Conservation (phyloP, 352 stramenopile genomes). For the Phytophthora pini region DNA sequence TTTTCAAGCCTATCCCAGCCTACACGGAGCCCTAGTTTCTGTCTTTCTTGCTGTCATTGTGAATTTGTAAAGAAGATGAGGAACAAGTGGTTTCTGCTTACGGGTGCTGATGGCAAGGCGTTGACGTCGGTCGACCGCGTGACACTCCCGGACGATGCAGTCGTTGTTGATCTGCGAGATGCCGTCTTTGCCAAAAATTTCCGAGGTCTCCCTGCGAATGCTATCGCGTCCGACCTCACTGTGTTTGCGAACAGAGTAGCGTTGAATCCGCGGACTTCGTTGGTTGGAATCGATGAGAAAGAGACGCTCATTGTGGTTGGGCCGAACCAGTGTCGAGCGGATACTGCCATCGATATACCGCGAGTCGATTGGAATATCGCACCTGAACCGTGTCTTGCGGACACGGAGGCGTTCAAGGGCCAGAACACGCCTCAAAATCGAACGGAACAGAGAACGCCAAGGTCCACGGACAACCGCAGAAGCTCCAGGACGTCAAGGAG, state of each 20-base stretch:
- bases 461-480: conserved; percentile 27
- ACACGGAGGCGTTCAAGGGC: conserved; percentile 23
- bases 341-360: background rate
- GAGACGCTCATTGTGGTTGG: background rate
- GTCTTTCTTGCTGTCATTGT: too few species aligned
- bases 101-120: too few species aligned
- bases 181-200: too few species aligned
- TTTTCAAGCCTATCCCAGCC: too few species aligned
- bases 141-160: too few species aligned
- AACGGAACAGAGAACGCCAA: conserved; percentile 27
- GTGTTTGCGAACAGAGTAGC: background rate
- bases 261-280: background rate
- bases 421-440: conserved; percentile 27
- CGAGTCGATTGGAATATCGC: background rate
- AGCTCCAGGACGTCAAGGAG: conserved; percentile 22
- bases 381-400: background rate
- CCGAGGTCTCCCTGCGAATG: background rate
- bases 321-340: background rate
- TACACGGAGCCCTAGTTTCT: too few species aligned
- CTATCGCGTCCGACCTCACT: background rate
- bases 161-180: too few species aligned
- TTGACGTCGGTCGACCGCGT: too few species aligned
- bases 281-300: background rate
- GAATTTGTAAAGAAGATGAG: too few species aligned
- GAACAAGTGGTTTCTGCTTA: too few species aligned